These are phyloP conservation scores for Letharia columbiana DNA, from an alignment of 495 filamentous ascomycete genomes.

Conservation along the genomic window DNA sequence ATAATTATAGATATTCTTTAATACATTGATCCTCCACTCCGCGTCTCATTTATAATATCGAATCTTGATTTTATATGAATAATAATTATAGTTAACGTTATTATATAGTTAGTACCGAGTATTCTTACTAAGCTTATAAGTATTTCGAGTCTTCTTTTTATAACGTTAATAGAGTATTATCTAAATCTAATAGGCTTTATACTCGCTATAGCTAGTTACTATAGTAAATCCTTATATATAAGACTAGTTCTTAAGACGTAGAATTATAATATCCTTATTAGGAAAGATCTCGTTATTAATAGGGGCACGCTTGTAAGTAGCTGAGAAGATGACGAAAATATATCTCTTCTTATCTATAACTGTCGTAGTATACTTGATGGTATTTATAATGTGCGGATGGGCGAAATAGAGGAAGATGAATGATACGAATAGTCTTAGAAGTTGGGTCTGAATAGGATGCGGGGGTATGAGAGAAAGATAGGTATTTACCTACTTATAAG, in stretches of 20 bases:
- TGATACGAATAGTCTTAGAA: too few relatives aligned
- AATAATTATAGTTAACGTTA: not conserved
- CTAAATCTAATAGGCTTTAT: not conserved
- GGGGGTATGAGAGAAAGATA: too few relatives aligned
- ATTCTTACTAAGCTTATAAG: not conserved
- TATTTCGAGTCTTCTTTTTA: constrained; percentile 3
- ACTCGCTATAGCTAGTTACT: not conserved
- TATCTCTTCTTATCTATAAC: not conserved
- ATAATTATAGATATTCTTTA: not conserved
- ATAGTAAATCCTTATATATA: not conserved
- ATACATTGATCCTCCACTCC: not conserved
- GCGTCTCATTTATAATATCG: not conserved
- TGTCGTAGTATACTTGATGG: not conserved
- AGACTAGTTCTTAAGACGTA: not conserved
- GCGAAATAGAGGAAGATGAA: too few relatives aligned
- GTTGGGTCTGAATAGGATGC: too few relatives aligned
- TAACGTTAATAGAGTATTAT: not conserved
- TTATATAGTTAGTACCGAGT: not conserved
- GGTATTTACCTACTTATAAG: too few relatives aligned
- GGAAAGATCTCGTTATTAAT: not conserved
- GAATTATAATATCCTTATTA: not conserved
- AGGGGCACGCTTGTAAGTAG: not conserved
- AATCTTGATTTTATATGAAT: not conserved
- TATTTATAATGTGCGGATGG: not conserved
- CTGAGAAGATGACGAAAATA: not conserved